Conservation (phyloP, 371 early-diverging fungal species). For the Lichtheimia ornata region DNA sequence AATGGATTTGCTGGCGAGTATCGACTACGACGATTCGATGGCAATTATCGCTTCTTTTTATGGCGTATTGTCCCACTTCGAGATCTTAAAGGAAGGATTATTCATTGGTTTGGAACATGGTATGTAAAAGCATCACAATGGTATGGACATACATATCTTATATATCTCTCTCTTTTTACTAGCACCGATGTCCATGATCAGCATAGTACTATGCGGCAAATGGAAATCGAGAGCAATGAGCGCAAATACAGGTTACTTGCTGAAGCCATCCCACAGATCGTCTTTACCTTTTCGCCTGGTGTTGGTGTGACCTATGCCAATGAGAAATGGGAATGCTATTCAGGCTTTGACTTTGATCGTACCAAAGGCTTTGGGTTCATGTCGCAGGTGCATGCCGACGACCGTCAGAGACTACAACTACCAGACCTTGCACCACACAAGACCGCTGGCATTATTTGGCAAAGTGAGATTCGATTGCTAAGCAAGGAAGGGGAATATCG, state of each 20-base stretch:
- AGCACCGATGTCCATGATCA: constrained; percentile 70
- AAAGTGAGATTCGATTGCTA: constrained; percentile 56
- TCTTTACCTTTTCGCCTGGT: constrained; percentile 65
- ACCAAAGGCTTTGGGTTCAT: constrained; percentile 63
- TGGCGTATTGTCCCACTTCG: constrained; percentile 63
- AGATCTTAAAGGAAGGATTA: constrained; percentile 57
- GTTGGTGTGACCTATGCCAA: constrained; percentile 63
- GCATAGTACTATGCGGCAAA: constrained; percentile 53
- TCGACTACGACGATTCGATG: constrained; percentile 60
- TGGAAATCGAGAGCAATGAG: constrained; percentile 64
- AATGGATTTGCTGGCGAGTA: constrained; percentile 64
- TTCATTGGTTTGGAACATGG: constrained; percentile 61
- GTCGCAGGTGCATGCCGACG: constrained; percentile 66
- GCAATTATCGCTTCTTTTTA: constrained; percentile 61
- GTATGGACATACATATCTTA: not conserved
- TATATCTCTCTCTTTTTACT: not conserved
- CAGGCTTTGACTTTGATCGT: constrained; percentile 58
- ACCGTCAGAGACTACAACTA: constrained; percentile 54
- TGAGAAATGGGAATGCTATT: constrained; percentile 62
- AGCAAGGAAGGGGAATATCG: constrained; percentile 51
- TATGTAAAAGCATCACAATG: not conserved
- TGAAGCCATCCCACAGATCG: constrained; percentile 71
- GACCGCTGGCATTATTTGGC: constrained; percentile 56
- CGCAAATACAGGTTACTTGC: constrained; percentile 65
- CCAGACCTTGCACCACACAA: constrained; percentile 47